phyloP scores from a whole-genome alignment of 495 filamentous ascomycete genomes.

The Penicillium psychrofluorescens region DNA sequence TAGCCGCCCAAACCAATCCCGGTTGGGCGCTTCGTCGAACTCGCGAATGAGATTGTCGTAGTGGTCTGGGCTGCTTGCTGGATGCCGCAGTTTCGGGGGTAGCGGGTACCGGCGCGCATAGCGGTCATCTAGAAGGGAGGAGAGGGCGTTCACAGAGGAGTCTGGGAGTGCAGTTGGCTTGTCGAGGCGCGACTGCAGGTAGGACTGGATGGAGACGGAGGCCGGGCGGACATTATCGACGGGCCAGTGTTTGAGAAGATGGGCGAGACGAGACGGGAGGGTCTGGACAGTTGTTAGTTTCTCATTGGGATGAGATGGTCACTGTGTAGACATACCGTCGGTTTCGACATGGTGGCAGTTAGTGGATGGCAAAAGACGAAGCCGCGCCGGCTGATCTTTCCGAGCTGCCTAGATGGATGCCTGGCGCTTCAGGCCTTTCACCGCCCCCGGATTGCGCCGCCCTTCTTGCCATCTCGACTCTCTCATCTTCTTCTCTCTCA shows the following conservation, averaged over 20 bases:
- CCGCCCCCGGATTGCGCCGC: no score
- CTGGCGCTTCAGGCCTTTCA: slow-evolving; percentile 8
- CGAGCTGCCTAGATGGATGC: background rate
- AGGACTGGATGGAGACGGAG: slow-evolving; percentile 60
- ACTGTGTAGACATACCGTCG: slow-evolving; percentile 15
- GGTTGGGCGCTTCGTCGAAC: slow-evolving; percentile 60
- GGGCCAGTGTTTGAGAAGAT: slow-evolving; percentile 68
- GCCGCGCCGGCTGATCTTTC: background rate
- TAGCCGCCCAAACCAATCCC: slow-evolving; percentile 50
- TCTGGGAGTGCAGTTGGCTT: slow-evolving; percentile 8
- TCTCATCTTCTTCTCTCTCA: no score
- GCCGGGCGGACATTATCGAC: slow-evolving; percentile 69
- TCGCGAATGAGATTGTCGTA: slow-evolving; percentile 68
- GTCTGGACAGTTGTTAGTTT: slow-evolving; percentile 39
- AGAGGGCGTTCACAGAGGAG: slow-evolving; percentile 64
- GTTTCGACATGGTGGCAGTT: slow-evolving; percentile 19
- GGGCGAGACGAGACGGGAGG: slow-evolving; percentile 48
- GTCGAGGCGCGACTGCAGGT: slow-evolving; percentile 54
- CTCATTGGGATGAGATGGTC: slow-evolving; percentile 3
- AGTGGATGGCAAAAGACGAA: background rate
- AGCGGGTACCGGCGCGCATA: slow-evolving; percentile 66
- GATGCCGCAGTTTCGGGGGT: slow-evolving; percentile 51
- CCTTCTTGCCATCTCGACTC: no score
- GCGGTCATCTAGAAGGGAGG: slow-evolving; percentile 65
- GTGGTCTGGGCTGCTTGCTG: slow-evolving; percentile 67